Evolutionary conservation across 768 basidiomycete genomes (phyloP).

Genomic region (Daedaleopsis nitida): DNA sequence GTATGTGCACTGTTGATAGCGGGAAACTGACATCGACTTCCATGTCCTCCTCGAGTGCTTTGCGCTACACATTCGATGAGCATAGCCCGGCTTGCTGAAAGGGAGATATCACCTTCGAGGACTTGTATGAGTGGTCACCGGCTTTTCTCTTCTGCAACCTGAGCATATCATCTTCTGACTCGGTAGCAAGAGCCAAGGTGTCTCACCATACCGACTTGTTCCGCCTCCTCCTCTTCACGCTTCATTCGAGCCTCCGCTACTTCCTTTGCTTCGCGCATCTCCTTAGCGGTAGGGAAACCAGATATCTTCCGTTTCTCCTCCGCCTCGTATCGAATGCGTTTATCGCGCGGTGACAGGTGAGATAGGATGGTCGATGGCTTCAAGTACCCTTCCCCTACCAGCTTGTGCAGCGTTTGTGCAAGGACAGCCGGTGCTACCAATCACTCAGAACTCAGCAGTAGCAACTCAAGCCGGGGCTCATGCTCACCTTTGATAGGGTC

Average conservation of each 20-base stretch:
- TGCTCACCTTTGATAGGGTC: slow-evolving; percentile 41
- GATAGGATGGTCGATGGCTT: slow-evolving; percentile 79
- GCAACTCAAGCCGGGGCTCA: neutral
- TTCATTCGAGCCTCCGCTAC: slow-evolving; percentile 62
- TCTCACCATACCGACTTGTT: slow-evolving; percentile 72
- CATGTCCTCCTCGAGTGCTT: slow-evolving; percentile 52
- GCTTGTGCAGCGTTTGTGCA: slow-evolving; percentile 62
- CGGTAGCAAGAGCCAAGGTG: no score
- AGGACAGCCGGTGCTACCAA: slow-evolving; percentile 43
- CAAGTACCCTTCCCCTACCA: slow-evolving; percentile 74
- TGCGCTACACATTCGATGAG: slow-evolving; percentile 38
- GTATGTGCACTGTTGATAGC: neutral
- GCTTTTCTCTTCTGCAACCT: slow-evolving; percentile 62
- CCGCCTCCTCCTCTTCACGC: slow-evolving; percentile 73
- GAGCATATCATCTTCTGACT: slow-evolving; percentile 10
- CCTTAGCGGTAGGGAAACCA: slow-evolving; percentile 81
- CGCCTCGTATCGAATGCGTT: slow-evolving; percentile 75
- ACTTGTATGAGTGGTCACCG: slow-evolving; percentile 49
- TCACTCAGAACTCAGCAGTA: neutral
- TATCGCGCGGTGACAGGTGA: slow-evolving; percentile 80
- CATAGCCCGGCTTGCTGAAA: neutral
- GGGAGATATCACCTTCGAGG: slow-evolving; percentile 51
- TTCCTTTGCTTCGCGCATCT: slow-evolving; percentile 73
- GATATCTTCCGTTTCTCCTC: slow-evolving; percentile 75
- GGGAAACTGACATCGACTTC: slow-evolving; percentile 61